These are phyloP conservation scores for Phytophthora ramorum DNA, from an alignment of 352 stramenopile genomes.

Conservation along the genomic window DNA sequence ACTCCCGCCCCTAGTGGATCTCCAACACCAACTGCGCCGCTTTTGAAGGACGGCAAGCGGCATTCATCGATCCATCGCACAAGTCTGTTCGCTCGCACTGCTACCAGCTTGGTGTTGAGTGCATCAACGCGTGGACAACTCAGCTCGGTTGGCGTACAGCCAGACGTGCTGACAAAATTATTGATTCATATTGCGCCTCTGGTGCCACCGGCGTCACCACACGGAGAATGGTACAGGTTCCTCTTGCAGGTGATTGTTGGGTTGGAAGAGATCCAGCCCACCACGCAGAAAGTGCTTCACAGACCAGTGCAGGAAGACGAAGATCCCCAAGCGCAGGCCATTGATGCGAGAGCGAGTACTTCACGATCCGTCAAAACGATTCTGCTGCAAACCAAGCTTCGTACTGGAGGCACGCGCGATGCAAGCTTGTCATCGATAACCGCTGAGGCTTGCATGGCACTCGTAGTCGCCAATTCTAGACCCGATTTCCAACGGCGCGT, in stretches of 20 bases:
- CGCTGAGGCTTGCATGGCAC: slow-evolving; percentile 1
- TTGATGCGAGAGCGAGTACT: neutral
- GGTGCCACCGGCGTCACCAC: slow-evolving; percentile 10
- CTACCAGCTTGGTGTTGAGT: slow-evolving; percentile 5
- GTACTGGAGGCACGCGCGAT: neutral
- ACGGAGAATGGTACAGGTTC: slow-evolving; percentile 39
- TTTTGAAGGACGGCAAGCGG: slow-evolving; percentile 12
- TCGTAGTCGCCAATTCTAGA: neutral
- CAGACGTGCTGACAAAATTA: slow-evolving; percentile 20
- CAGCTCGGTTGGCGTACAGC: slow-evolving; percentile 3
- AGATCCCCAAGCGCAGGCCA: neutral
- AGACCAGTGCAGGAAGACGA: neutral
- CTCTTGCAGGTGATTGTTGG: slow-evolving; percentile 25
- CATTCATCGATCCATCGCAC: slow-evolving; percentile 13
- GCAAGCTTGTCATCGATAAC: neutral
- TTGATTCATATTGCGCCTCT: slow-evolving; percentile 29
- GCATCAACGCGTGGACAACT: slow-evolving; percentile 13
- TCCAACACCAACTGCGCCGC: neutral
- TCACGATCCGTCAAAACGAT: slow-evolving; percentile 22
- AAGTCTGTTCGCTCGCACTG: slow-evolving; percentile 6
- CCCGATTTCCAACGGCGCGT: slow-evolving; percentile 26
- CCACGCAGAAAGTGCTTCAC: slow-evolving; percentile 2
- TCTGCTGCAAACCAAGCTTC: slow-evolving; percentile 31
- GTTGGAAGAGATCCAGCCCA: slow-evolving; percentile 18
- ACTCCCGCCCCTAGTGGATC: neutral